These are phyloP conservation scores for Hanseniaspora clermontiae DNA, from an alignment of 805 yeast genomes.

Conservation along the genomic window DNA sequence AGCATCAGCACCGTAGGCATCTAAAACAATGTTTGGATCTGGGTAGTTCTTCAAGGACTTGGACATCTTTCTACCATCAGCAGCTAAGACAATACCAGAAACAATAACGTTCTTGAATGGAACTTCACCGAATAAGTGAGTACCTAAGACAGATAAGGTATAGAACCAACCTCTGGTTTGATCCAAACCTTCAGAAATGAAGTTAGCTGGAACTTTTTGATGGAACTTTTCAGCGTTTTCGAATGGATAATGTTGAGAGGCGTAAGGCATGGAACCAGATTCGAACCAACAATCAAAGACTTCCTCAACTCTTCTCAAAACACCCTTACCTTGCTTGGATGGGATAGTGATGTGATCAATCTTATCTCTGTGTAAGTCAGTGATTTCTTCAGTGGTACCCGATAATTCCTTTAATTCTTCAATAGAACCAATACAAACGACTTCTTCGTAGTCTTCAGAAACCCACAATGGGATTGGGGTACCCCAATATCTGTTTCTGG, in stretches of 20 bases:
- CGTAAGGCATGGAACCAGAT: conserved; percentile 98
- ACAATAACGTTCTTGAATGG: conserved; percentile 95
- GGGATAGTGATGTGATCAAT: conserved; percentile 91
- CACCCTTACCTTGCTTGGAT: conserved; percentile 78
- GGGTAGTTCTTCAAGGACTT: conserved; percentile 96
- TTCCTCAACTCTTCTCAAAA: conserved; percentile 80
- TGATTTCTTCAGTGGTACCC: conserved; percentile 58
- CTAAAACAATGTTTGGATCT: conserved; percentile 71
- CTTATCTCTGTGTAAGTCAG: conserved; percentile 86
- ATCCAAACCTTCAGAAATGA: conserved; percentile 96
- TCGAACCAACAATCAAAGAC: conserved; percentile 99
- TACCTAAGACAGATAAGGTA: conserved; percentile 88
- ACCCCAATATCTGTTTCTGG: conserved; percentile 99
- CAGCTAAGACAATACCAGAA: conserved; percentile 89
- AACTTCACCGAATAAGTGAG: conserved; percentile 80
- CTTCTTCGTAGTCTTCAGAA: conserved; percentile 81
- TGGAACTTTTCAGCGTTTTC: conserved; percentile 63
- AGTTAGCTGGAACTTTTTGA: conserved; percentile 85
- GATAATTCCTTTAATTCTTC: conserved; percentile 74
- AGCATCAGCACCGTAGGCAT: conserved; percentile 95
- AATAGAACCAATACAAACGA: conserved; percentile 86
- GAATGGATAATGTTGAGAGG: conserved; percentile 93
- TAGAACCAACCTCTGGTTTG: conserved; percentile 99
- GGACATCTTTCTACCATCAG: conserved; percentile 99
- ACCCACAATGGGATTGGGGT: conserved; percentile 98